Base-by-base conservation (phyloP, 139 green algal species). In the Chlamydomonas applanata region DNA sequence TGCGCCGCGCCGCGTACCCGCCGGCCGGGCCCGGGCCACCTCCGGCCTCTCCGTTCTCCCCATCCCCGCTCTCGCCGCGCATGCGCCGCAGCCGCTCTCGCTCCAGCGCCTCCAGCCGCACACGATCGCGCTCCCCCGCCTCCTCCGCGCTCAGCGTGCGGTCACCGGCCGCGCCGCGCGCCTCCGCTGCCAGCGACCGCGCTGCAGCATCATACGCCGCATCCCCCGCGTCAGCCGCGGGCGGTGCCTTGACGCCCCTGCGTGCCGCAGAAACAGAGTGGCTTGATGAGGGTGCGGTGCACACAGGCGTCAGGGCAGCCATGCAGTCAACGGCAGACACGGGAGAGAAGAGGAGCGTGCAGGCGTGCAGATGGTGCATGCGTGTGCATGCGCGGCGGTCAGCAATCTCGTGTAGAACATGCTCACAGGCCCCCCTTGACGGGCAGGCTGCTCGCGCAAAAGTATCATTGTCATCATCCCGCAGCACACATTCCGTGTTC, bases 161-260 rank as follows among this genome's bases (percentile, higher is more conserved):
- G 4, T 93, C 90, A 11, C 84, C 80, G 0, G 86, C 77, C 63
- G 85, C 66, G 25, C 78, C 85, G 72, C 92, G 91, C 32, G 82
- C 81, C 60, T 95, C 90, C 74, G 90, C 95, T 13, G 89, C 83
- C 40, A 96, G 84, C 76, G 92, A 86, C 25, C 85, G 77, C 0
- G 88, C 83, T 40, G 88, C 79, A 19, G 76, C 35, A 65, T 97
- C 93, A 77, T 93, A 97, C 0, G 64, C 83, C 4, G 72, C 71
- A 59, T 96, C 93, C 0, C 82, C 87, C 63, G 81, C 44, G 29
- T 77, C 75, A 32, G 86, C 83, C n/a, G n/a, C 40, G 2, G 89
- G 35, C 69, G 80, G 79, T 2, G 80, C 29, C 68, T 86, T 87
- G 56, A 78, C 27, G 49, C 72, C 77, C 72, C 82, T 89, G 78